phyloP scores from a whole-genome alignment of 371 early-diverging fungal genomes.

The Syncephalastrum contaminatum region DNA sequence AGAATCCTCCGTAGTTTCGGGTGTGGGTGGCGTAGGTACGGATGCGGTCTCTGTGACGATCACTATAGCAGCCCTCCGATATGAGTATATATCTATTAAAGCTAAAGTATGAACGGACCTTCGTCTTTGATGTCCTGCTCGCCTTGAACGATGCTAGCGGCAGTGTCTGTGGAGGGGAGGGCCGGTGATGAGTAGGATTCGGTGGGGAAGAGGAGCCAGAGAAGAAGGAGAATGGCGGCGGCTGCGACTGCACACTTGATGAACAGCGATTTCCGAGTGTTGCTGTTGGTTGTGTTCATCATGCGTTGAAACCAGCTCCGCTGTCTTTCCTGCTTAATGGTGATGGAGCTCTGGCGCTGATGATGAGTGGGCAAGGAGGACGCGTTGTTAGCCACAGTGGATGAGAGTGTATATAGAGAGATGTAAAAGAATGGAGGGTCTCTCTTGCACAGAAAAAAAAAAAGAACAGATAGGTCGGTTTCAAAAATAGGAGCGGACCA shows the following conservation, averaged over 20 bases:
- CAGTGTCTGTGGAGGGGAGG: neutral
- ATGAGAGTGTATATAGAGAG: too few species aligned
- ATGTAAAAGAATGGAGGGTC: too few species aligned
- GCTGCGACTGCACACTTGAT: conserved; percentile 12
- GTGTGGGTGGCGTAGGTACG: conserved; percentile 1
- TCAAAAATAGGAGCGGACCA: too few species aligned
- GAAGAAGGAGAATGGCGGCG: conserved; percentile 14
- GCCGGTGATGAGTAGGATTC: conserved; percentile 9
- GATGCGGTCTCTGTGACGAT: conserved; percentile 1
- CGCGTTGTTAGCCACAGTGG: conserved; percentile 11
- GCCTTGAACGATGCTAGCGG: too few species aligned
- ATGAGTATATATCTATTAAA: neutral
- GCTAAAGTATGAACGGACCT: too few species aligned
- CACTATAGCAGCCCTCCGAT: conserved; percentile 6
- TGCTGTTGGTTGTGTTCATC: conserved; percentile 18
- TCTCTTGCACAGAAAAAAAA: too few species aligned
- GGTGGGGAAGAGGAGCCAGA: conserved; percentile 18
- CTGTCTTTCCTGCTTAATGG: conserved; percentile 35
- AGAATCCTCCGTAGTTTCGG: conserved; percentile 9
- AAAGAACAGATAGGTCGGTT: too few species aligned
- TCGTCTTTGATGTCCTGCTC: too few species aligned
- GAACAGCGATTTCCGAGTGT: conserved; percentile 22
- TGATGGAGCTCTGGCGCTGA: conserved; percentile 44
- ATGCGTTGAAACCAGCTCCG: conserved; percentile 29
- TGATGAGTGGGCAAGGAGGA: conserved; percentile 33